These are phyloP conservation scores for Globisporangium middletonii DNA, from an alignment of 352 stramenopile genomes.

Conservation along the genomic window DNA sequence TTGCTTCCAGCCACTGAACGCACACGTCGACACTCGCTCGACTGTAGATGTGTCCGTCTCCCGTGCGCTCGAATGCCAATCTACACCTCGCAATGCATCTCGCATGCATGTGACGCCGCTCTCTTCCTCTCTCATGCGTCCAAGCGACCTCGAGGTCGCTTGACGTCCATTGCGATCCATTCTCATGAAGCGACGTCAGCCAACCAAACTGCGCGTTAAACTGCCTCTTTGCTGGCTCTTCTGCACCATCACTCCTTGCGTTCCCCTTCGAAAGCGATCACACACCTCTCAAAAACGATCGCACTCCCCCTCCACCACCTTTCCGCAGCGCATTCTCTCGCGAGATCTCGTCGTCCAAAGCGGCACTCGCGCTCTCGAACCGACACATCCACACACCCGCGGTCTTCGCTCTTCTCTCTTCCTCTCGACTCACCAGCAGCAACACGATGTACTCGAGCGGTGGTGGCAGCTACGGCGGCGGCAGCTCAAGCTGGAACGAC, in stretches of 20 bases:
- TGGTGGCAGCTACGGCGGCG: slow-evolving; percentile 16
- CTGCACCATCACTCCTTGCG: slow-evolving; percentile 22
- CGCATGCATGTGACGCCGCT: too few species aligned
- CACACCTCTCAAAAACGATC: slow-evolving; percentile 21
- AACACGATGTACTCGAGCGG: slow-evolving; percentile 55
- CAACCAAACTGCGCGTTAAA: neutral
- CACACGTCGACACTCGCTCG: too few species aligned
- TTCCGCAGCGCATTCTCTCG: neutral
- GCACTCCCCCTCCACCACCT: neutral
- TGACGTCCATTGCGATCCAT: too few species aligned
- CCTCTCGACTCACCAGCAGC: slow-evolving; percentile 4
- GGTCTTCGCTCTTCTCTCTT: slow-evolving; percentile 2
- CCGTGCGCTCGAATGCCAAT: too few species aligned
- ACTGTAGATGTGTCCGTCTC: too few species aligned
- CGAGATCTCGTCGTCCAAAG: neutral
- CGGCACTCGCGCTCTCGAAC: slow-evolving; percentile 10
- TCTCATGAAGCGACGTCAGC: neutral
- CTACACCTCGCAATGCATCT: too few species aligned
- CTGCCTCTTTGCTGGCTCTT: slow-evolving; percentile 7
- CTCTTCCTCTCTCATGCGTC: too few species aligned
- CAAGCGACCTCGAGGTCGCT: too few species aligned
- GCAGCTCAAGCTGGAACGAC: slow-evolving; percentile 37
- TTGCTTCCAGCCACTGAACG: too few species aligned
- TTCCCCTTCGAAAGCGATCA: slow-evolving; percentile 28
- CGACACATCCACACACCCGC: slow-evolving; percentile 2